Evolutionary conservation across 108 stramenopile species (phyloP), one percentile per base, ranked within the genome.

Genomic region (Aureococcus anophagefferens): DNA sequence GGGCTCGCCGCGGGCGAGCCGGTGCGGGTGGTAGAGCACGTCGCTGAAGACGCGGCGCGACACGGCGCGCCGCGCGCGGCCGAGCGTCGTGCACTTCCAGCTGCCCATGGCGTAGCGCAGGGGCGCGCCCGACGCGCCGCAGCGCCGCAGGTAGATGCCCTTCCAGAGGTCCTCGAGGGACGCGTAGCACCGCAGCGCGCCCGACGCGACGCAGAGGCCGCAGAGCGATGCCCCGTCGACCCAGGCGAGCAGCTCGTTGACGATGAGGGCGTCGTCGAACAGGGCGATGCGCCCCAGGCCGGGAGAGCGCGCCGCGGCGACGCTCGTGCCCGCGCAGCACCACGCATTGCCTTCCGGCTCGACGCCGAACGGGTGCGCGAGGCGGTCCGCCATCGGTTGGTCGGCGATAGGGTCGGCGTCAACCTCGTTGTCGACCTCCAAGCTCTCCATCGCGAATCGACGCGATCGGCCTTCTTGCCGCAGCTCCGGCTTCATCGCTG

Each of bases 301-400:
- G 28, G 17, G 45, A 30, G 21, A 11, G 68, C 15, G n/a, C 30
- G 30, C 51, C 30, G 14, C 31, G 46, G n/a, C 44, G n/a, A n/a
- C 14, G 21, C n/a, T 21, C 44, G 29, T 30, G 17, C 34, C 7
- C 34, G 66, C 66, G 28, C 11, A 70, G 69, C 35, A 68, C 18
- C 40, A 29, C 68, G 69, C 69, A 25, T 59, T 70, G 45, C 31
- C 29, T 11, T 11, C 51, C 17, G 69, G 69, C 45, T 70, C 40
- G 31, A 70, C 69, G 69, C 69, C 69, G n/a, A n/a, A n/a, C 28
- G 69, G 69, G 46, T 70, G 69, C 18, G n/a, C n/a, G n/a, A n/a
- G n/a, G n/a, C n/a, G n/a, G n/a, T n/a, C n/a, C n/a, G n/a, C n/a
- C n/a, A n/a, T n/a, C n/a, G n/a, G n/a, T n/a, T n/a, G n/a, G n/a